Conservation (phyloP, 2,329 filamentous ascomycete genomes). For the Orbilia ellipsospora region DNA sequence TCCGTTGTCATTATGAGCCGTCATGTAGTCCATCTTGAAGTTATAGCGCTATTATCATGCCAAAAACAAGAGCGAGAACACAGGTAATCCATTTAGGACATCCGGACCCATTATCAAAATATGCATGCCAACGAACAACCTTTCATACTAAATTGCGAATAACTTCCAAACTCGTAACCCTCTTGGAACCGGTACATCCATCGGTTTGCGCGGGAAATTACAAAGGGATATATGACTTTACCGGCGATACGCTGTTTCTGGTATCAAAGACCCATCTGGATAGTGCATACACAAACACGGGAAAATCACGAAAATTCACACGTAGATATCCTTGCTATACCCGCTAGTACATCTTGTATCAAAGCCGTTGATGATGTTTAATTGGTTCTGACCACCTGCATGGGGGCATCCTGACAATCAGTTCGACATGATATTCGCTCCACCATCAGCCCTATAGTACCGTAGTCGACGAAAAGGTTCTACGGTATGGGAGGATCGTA, state of each 20-base stretch:
- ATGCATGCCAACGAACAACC: no score
- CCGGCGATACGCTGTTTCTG: constrained; percentile 30
- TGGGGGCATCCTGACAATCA: constrained; percentile 33
- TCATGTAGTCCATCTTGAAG: no score
- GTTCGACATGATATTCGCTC: constrained; percentile 15
- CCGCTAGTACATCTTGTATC: constrained; percentile 19
- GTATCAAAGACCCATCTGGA: constrained; percentile 6
- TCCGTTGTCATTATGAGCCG: constrained; percentile 17
- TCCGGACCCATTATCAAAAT: constrained; percentile 8
- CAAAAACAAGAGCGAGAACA: constrained; percentile 19
- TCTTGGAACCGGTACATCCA: constrained; percentile 9
- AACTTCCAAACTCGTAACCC: constrained; percentile 12
- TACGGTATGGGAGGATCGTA: constrained; percentile 13
- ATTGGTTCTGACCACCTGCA: constrained; percentile 44
- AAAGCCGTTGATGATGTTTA: constrained; percentile 9
- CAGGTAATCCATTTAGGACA: constrained; percentile 29
- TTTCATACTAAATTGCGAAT: constrained; percentile 1
- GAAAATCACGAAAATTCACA: constrained; percentile 3
- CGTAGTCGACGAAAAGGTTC: constrained; percentile 26
- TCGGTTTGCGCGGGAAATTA: constrained; percentile 41
- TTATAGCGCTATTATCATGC: constrained; percentile 4
- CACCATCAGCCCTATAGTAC: constrained; percentile 37
- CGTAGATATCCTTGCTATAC: constrained; percentile 21
- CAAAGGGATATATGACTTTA: constrained; percentile 41
- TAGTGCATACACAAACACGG: constrained; percentile 9